Evolutionary conservation across 345 rosid species (phyloP).

Genomic region (Nephelium lappaceum): DNA sequence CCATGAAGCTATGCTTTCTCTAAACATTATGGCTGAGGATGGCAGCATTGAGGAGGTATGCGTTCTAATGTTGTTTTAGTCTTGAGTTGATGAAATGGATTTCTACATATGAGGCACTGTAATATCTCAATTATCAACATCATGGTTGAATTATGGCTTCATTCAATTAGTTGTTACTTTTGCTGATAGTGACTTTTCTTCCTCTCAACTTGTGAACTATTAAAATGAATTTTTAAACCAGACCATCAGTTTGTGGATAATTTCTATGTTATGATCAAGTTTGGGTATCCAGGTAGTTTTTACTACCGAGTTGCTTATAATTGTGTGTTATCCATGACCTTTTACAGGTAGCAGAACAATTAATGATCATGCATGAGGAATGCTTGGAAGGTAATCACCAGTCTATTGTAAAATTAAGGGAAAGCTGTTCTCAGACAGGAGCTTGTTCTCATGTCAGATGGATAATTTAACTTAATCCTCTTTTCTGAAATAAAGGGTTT

Average conservation of each 20-base stretch:
- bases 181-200: not conserved
- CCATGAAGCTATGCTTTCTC: conserved; percentile 57
- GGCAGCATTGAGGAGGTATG: conserved; percentile 85
- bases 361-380: conserved; percentile 80
- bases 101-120: not conserved
- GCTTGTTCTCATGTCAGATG: conserved; percentile 43
- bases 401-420: conserved; percentile 59
- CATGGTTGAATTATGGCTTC: not conserved
- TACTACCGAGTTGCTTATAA: not conserved
- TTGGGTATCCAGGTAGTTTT: not conserved
- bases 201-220: not conserved
- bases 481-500: not conserved
- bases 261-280: not conserved
- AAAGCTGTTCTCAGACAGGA: conserved; percentile 34
- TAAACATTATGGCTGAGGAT: conserved; percentile 70
- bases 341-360: conserved; percentile 71
- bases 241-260: not conserved
- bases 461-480: conserved; percentile 42
- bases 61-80: not conserved
- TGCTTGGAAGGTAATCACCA: conserved; percentile 59
- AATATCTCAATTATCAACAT: too few relatives aligned
- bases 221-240: not conserved
- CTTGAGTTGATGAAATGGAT: not conserved
- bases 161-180: not conserved
- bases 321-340: not conserved